Evolutionary conservation across 257 asterid genomes (phyloP), one percentile per base, ranked within the genome.

Genomic region (Ilex asprella): DNA sequence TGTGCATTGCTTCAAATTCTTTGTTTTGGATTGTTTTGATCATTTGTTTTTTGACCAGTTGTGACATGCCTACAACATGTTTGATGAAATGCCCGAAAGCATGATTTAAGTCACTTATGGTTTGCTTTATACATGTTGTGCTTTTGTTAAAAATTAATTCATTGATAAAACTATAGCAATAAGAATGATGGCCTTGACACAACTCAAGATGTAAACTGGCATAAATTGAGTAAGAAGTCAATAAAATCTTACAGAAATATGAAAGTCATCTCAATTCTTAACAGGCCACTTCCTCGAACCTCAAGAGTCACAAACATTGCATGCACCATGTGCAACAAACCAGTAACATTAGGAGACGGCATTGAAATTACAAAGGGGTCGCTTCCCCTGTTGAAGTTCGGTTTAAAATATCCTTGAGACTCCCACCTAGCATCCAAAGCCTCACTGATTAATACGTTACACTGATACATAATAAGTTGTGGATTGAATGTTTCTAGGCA

Each of bases 321-420:
- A 75, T 92, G 99, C 50, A 97, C 99, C 99, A 92, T 92, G 80
- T 92, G 99, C 85, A 92, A 76, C 6, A 97, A 92, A 62, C 99
- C 99, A 21, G 99, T 92, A 64, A 92, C 95, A 78, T 92, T 92
- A 56, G 99, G 99, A 0, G 99, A 97, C 55, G 99, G 99, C 99
- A 92, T 92, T 51, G 99, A 66, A 67, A 92, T 60, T 55, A 89
- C 95, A 71, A 92, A 92, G 41, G 99, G 87, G 56, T 86, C 89
- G 31, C 68, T 72, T 65, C 91, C 95, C 67, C 76, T 74, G 61
- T 85, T 89, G 39, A 77, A 71, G 72, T 59, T 83, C 58, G 99
- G 99, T 74, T 84, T 89, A 84, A 92, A 92, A 79, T 85, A 89
- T 47, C 99, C 99, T 78, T 87, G 96, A 73, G 97, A 83, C 73